Evolutionary conservation across 139 green algal genomes (phyloP).

Genomic region (Coelastrella sp.): DNA sequence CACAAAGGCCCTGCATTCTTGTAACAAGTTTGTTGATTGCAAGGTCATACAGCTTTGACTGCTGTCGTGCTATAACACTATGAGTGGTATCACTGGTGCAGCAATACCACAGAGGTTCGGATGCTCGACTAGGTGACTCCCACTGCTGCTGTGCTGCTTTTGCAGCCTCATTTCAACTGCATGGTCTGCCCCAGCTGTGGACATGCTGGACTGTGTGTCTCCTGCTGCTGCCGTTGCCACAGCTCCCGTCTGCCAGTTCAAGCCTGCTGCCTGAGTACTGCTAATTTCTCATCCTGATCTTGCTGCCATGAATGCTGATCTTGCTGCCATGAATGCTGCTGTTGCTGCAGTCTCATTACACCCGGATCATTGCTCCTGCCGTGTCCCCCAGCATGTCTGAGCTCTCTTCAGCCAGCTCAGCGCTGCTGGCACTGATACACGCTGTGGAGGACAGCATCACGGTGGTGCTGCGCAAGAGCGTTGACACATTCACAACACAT

Average conservation of each 20-base stretch:
- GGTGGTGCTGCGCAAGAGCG: constrained; percentile 56
- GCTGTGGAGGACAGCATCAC: constrained; percentile 67
- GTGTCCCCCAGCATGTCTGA: constrained; percentile 57
- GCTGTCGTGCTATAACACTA: neutral
- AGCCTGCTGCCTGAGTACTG: too few relatives aligned
- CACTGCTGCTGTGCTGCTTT: neutral
- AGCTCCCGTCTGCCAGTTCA: too few relatives aligned
- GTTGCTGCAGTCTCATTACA: constrained; percentile 54
- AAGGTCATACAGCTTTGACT: neutral
- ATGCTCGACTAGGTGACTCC: neutral
- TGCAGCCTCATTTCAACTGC: neutral
- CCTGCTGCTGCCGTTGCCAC: too few relatives aligned
- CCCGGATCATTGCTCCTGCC: neutral
- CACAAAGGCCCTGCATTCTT: neutral
- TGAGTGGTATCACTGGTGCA: too few relatives aligned
- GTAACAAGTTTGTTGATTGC: too few relatives aligned
- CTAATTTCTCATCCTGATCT: too few relatives aligned
- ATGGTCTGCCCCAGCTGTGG: too few relatives aligned
- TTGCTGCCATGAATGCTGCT: too few relatives aligned
- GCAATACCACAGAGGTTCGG: too few relatives aligned
- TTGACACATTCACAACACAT: constrained; percentile 62
- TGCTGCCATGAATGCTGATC: too few relatives aligned
- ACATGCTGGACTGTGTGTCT: too few relatives aligned
- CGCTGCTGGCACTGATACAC: constrained; percentile 63
- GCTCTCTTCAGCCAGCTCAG: constrained; percentile 54